Base-by-base conservation (phyloP, 257 asterid genomes). In the Echites panduratus region DNA sequence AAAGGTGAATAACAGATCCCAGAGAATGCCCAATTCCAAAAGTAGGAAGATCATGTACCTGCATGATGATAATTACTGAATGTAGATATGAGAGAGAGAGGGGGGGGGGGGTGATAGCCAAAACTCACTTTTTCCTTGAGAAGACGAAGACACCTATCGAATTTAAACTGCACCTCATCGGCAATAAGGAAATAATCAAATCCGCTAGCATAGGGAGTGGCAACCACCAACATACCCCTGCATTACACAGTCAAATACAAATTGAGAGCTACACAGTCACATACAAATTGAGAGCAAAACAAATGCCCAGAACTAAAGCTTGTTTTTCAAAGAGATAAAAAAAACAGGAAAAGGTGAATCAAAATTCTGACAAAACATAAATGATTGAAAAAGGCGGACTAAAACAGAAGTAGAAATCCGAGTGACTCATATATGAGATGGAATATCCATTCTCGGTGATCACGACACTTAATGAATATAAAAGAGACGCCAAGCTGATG, bases 181-280 rank as follows among this genome's bases (percentile, higher is more conserved):
- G 98, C 97, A 76, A 93, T 93, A 78, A 84, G 87, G 85, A 90
- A 90, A 88, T 93, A 90, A 75, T 93, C 97, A 81, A 93, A 90
- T 66, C 98, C 96, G 79, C 98, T 90, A 71, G 98, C 92, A 85
- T 86, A 93, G 74, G 98, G 98, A 27, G 97, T 93, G 69, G 97
- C 98, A 78, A 93, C 88, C 75, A 93, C 91, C 86, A 93, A 70
- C 71, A 85, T 68, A 70, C 91, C 98, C 87, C 98, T 93, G 93
- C 70, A 68, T 69, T 86, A 82, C 64, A 76, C 77, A 75, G 71
- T 62, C 80, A 73, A 45, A n/a, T 16, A 49, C 43, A 11, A 35
- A 45, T 17, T 74, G 22, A 29, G 38, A 52, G 35, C 9, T 86
- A 82, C 64, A 76, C 77, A 75, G 71, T 62, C 80, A 72, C 29